phyloP scores from a whole-genome alignment of 2,329 filamentous ascomycete species.

The Microsporum audouinii region DNA sequence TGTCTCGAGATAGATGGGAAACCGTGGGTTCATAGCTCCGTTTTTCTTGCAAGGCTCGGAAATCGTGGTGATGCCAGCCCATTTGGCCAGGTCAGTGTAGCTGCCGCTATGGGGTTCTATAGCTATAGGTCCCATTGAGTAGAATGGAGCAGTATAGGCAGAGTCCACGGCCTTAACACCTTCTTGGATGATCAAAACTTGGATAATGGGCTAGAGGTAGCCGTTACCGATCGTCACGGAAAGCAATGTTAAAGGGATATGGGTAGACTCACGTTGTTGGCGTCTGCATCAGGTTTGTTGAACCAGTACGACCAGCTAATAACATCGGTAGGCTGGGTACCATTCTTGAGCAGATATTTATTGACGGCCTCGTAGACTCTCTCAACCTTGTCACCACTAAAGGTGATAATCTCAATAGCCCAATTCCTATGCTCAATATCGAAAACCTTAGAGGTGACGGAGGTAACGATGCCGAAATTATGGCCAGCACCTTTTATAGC shows the following conservation, averaged over 20 bases:
- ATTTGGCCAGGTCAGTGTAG: conserved; percentile 38
- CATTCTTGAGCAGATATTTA: conserved; percentile 29
- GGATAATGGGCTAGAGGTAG: conserved; percentile 19
- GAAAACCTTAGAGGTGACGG: conserved; percentile 39
- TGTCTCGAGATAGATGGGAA: conserved; percentile 34
- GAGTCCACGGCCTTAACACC: conserved; percentile 31
- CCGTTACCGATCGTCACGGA: neutral
- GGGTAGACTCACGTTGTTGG: conserved; percentile 15
- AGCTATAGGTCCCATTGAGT: conserved; percentile 31
- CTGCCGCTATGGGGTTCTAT: conserved; percentile 26
- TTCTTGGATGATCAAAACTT: conserved; percentile 25
- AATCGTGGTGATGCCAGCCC: conserved; percentile 32
- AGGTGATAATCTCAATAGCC: conserved; percentile 35
- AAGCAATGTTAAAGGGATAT: neutral
- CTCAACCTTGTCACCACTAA: conserved; percentile 41
- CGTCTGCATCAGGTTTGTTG: conserved; percentile 19
- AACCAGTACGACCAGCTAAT: conserved; percentile 38
- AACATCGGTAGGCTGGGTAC: conserved; percentile 31
- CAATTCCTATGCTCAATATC: conserved; percentile 27
- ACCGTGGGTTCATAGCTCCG: conserved; percentile 31
- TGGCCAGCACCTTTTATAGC: conserved; percentile 46
- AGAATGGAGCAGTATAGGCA: conserved; percentile 35
- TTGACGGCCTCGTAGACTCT: conserved; percentile 39
- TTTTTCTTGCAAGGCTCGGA: conserved; percentile 35
- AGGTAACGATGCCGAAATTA: conserved; percentile 48